Base-by-base conservation (phyloP, 768 basidiomycete species). In the Lactarius hengduanensis region DNA sequence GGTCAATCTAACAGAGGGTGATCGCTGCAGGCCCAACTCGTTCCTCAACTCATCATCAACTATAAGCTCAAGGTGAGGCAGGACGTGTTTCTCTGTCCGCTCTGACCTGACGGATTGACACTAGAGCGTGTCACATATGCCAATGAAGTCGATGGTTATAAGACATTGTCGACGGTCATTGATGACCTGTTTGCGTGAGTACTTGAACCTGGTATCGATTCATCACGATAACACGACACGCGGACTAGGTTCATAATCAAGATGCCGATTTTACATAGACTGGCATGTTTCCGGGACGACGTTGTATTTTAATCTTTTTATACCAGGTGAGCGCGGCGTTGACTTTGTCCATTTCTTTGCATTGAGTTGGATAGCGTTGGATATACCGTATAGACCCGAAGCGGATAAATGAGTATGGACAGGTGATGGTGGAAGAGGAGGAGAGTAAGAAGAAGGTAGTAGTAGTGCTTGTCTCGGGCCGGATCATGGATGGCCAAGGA, bases 71-170 rank as follows among this genome's bases (percentile, higher is more conserved):
- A 95, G 90, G 89, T 90, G 70, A 67, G 78, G 73, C 60, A 63
- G 43, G 13, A 26, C 22, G 16, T 38, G 36, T 70, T 26, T 63
- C 56, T 57, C 20, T 22, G 28, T 53, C 22, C 13, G 26, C 26
- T 26, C 50, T 13, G 40, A 36, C 28, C 57, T 71, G 45, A 65
- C 54, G 28, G 18, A 56, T 16, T 15, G 36, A 36, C 16, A 62
- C 32, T 78, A 95, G 90, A 94, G 90, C 75, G 95, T 97, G 41
- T 91, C 96, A 55, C 96, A 98, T 75, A 94, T 98, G 90, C 96
- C 96, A 22, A 96, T 97, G 90, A 97, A 96, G 76, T 91, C 96
- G 4, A 94, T 98, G 92, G 88, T 95, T 96, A 94, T 82, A 97
- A 96, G 80, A 88, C 91, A 1, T 81, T 96, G 65, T 90, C 92